phyloP scores from a whole-genome alignment of 805 yeast species.

The Blastobotrys attinorum region DNA sequence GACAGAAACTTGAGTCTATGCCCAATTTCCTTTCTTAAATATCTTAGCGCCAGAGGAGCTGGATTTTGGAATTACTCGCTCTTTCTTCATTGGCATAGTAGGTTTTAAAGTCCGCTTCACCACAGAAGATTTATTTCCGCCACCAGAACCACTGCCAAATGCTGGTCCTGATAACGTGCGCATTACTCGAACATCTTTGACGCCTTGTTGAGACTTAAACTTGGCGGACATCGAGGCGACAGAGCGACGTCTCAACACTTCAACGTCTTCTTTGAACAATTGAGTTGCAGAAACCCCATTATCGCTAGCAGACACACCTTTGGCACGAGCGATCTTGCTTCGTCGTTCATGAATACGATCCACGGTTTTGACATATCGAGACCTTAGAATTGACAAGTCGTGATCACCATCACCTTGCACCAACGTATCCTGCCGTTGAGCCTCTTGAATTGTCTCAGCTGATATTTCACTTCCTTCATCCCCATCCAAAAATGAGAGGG shows the following conservation, averaged over 20 bases:
- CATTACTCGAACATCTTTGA: neutral
- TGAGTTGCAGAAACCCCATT: no score
- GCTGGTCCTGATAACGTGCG: neutral
- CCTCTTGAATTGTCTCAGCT: neutral
- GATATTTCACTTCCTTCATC: slow-evolving; percentile 2
- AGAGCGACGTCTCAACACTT: neutral
- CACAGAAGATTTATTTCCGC: neutral
- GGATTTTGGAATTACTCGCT: neutral
- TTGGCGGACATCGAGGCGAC: neutral
- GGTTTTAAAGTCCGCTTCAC: neutral
- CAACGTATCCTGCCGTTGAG: neutral
- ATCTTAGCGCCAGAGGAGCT: neutral
- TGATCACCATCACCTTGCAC: neutral
- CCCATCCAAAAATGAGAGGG: slow-evolving; percentile 18
- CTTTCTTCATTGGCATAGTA: neutral
- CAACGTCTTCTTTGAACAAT: no score
- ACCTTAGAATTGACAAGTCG: neutral
- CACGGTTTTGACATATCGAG: neutral
- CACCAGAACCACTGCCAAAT: neutral
- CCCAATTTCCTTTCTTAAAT: neutral
- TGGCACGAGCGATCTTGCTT: neutral
- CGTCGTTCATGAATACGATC: neutral
- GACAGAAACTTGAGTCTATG: no score
- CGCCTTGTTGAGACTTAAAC: neutral
- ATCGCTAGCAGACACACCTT: neutral